Evolutionary conservation across 2,329 filamentous ascomycete genomes (phyloP), one percentile per base, ranked within the genome.

Genomic region (Zopfia rhizophila): DNA sequence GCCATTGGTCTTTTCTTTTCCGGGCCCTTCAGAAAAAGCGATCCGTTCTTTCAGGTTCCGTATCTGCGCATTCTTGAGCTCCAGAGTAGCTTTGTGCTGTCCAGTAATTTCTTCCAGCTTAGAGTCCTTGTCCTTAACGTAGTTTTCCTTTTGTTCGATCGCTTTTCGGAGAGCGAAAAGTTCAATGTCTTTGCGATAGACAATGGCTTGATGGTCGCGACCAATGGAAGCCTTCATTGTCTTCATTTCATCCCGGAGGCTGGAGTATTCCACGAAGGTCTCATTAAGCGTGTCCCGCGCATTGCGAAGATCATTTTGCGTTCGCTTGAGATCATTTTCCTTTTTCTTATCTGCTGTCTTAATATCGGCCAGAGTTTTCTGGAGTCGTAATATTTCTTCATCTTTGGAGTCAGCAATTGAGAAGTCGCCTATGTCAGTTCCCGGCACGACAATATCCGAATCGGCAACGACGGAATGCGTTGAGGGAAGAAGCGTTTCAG

Each of bases 131-230:
- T 69, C 66, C 19, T 58, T 60, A 38, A 69, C 62, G 31, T 55
- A 50, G 43, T 52, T 64, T 38, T 70, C 67, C 38, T 69, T 69
- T 33, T 68, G 66, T 29, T 69, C 66, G 45, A 63, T 68, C 13
- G 56, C 61, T 45, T 70, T 70, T 2, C 67, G 63, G 7, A 69
- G 55, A 5, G 67, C 67, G 51, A 70, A 70, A 12, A 70, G 49
- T 37, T 70, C 67, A 32, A 70, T 70, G 35, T 70, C 67, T 35
- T 69, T 70, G 14, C 67, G 58, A 35, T 70, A 70, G 38, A 69
- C 45, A 29, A 63, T 47, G 10, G 65, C 55, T 48, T 70, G 67
- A 14, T 70, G 67, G 18, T 69, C 60, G 3, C 61, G 60, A 17
- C 55, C 64, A 18, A 69, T 46, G 6, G 49, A 60, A 17, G 66